A percentile compares a stretch with the other conserved stretches of the same genome.
These are phyloP conservation scores for Cnidoscolus chayamansa DNA, from an alignment of 441 rosid genomes.

Conservation along the genomic window DNA sequence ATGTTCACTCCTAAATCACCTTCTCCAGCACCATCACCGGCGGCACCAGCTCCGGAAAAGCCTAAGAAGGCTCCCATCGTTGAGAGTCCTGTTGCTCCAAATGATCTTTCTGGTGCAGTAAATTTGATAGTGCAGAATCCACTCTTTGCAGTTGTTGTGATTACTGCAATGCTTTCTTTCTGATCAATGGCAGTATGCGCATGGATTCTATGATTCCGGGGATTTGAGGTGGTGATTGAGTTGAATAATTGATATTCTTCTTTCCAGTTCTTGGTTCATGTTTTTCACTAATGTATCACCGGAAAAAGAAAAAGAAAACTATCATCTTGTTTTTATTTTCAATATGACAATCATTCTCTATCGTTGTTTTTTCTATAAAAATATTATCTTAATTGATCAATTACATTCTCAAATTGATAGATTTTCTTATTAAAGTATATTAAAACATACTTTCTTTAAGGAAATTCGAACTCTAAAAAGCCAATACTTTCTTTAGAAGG, in stretches of 20 bases:
- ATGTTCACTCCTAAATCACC: constrained; percentile 20
- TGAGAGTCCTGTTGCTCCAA: constrained; percentile 35
- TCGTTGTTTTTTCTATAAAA: too few relatives aligned
- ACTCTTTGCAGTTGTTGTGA: constrained; percentile 25
- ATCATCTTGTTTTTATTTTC: too few relatives aligned
- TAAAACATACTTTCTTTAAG: too few relatives aligned
- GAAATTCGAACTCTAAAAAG: too few relatives aligned
- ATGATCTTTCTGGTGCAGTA: constrained; percentile 40
- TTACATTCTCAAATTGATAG: too few relatives aligned
- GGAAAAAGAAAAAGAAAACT: too few relatives aligned
- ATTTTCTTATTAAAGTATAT: too few relatives aligned
- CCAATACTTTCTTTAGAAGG: too few relatives aligned
- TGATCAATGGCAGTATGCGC: not conserved
- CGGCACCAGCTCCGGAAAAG: constrained; percentile 39
- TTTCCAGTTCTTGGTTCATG: too few relatives aligned
- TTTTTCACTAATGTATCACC: too few relatives aligned
- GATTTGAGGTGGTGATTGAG: not conserved
- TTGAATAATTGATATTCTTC: not conserved
- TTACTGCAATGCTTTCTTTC: constrained; percentile 13
- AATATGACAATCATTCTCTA: too few relatives aligned
- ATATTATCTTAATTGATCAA: too few relatives aligned
- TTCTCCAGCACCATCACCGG: constrained; percentile 28
- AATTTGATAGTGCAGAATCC: constrained; percentile 15
- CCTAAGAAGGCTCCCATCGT: constrained; percentile 26
- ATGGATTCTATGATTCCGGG: not conserved